Percentiles rank a stretch among this genome's conserved stretches.
phyloP scores from a whole-genome alignment of 352 stramenopile genomes.

The Detonula confervacea region DNA sequence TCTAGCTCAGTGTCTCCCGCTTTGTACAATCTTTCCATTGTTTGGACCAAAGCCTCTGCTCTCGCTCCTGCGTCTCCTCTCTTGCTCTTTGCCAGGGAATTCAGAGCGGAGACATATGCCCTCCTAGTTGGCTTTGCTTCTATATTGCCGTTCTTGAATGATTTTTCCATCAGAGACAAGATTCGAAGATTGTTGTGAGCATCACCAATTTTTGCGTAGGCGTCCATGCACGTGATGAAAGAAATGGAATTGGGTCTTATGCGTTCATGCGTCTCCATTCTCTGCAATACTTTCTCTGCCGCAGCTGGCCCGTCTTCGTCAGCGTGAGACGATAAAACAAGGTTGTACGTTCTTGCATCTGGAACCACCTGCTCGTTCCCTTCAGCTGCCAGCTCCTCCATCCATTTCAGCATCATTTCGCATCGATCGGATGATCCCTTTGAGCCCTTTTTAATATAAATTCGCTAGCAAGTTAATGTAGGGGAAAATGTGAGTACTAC shows the following conservation, averaged over 20 bases:
- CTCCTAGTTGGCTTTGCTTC: constrained; percentile 47
- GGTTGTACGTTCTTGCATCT: constrained; percentile 51
- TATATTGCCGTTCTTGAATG: constrained; percentile 37
- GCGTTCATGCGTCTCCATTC: constrained; percentile 22
- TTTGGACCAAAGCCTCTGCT: constrained; percentile 59
- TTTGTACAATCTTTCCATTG: constrained; percentile 62
- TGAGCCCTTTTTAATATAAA: constrained; percentile 40
- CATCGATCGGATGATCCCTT: constrained; percentile 31
- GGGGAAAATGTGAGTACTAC: no score
- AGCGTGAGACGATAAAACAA: constrained; percentile 39
- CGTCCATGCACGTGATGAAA: constrained; percentile 47
- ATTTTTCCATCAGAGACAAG: constrained; percentile 50
- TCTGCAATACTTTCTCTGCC: constrained; percentile 36
- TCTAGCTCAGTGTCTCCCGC: constrained; percentile 38
- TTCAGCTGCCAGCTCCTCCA: constrained; percentile 30
- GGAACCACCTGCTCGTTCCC: constrained; percentile 41
- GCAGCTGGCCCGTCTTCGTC: constrained; percentile 40
- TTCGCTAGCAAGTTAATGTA: no score
- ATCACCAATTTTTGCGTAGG: constrained; percentile 41
- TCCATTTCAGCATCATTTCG: constrained; percentile 41
- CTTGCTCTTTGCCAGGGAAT: constrained; percentile 49
- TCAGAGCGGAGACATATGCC: constrained; percentile 66
- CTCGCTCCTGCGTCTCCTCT: constrained; percentile 39
- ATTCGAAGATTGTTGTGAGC: constrained; percentile 50
- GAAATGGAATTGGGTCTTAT: constrained; percentile 43